Base-by-base conservation (phyloP, 306 rosid species). In the Gastrolobium bilobum region DNA sequence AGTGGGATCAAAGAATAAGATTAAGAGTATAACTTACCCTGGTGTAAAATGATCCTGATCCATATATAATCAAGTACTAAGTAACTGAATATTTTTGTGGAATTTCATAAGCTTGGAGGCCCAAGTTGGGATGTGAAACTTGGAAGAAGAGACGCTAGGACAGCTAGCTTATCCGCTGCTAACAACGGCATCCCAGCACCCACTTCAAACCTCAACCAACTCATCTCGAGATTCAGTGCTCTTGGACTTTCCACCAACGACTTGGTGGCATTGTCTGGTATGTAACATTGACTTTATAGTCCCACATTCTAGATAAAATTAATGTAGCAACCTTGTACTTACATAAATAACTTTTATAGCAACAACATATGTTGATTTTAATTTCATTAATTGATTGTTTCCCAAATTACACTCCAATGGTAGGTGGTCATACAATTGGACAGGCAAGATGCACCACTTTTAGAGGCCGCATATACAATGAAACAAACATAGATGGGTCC, bases 351-450 rank as follows among this genome's bases (percentile, higher is more conserved):
- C 26, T 20, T 20, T 20, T 20, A 20, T 20, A 20, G 26, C 26
- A 20, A 20, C 26, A 20, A 20, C 26, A 20, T 20, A 20, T 11
- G 11, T 31, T 50, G 1, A 11, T 15, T 0, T 52, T 14, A 1
- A 6, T 20, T 38, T 68, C 5, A 68, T 15, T 35, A 14, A 15
- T 77, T 53, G 40, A 42, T 10, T 63, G 7, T 3, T 34, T 20
- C 13, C 8, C 2, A 14, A 62, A 29, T 38, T 1, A 1, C 35
- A 11, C 7, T 2, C 26, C 26, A 20, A 20, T 20, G 26, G 26
- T 20, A 94, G 99, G 99, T 0, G 79, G 87, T 0, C 99, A 92
- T 72, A 91, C 99, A 6, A 95, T 95, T 60, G 98, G 99, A 40
- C 92, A 88, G 75, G 93, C 99, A 37, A 88, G 98, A 71, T 92